Conservation (phyloP, 208 protist genomes). For the Blastocrithidia nonstop region DNA sequence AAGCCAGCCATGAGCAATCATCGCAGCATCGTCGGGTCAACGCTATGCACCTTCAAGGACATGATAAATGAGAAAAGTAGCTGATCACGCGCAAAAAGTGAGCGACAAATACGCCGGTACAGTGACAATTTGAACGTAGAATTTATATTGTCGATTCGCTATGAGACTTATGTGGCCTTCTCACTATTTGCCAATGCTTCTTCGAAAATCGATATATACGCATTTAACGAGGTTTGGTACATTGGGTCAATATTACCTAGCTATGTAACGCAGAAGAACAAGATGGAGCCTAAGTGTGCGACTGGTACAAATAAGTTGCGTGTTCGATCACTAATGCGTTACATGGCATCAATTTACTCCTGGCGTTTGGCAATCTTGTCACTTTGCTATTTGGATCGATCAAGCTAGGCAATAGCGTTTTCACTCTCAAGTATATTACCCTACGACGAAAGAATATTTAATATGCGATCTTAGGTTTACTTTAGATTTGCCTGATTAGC, state of each 20-base stretch:
- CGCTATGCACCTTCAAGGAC: slow-evolving; percentile 83
- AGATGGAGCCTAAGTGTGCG: slow-evolving; percentile 85
- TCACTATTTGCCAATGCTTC: slow-evolving; percentile 75
- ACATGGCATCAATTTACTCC: slow-evolving; percentile 91
- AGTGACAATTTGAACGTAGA: slow-evolving; percentile 74
- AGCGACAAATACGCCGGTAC: slow-evolving; percentile 81
- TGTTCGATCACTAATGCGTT: slow-evolving; percentile 93
- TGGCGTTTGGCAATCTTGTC: slow-evolving; percentile 90
- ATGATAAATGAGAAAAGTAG: slow-evolving; percentile 92
- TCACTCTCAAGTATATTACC: slow-evolving; percentile 93
- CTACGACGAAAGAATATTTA: slow-evolving; percentile 80
- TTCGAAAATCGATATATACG: slow-evolving; percentile 93
- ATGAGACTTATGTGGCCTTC: slow-evolving; percentile 54
- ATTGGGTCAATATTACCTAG: slow-evolving; percentile 93
- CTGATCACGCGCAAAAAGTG: slow-evolving; percentile 89
- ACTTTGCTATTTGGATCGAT: slow-evolving; percentile 90
- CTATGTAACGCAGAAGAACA: slow-evolving; percentile 97
- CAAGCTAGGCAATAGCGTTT: slow-evolving; percentile 87
- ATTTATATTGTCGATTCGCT: slow-evolving; percentile 71
- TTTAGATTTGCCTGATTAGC: slow-evolving; percentile 82
- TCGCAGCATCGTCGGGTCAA: slow-evolving; percentile 73
- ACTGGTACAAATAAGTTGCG: slow-evolving; percentile 90
- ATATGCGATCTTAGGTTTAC: slow-evolving; percentile 80
- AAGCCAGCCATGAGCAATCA: slow-evolving; percentile 87
- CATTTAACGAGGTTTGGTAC: slow-evolving; percentile 95